Evolutionary conservation across 495 filamentous ascomycete genomes (phyloP).

Genomic region (Talaromyces adpressus): DNA sequence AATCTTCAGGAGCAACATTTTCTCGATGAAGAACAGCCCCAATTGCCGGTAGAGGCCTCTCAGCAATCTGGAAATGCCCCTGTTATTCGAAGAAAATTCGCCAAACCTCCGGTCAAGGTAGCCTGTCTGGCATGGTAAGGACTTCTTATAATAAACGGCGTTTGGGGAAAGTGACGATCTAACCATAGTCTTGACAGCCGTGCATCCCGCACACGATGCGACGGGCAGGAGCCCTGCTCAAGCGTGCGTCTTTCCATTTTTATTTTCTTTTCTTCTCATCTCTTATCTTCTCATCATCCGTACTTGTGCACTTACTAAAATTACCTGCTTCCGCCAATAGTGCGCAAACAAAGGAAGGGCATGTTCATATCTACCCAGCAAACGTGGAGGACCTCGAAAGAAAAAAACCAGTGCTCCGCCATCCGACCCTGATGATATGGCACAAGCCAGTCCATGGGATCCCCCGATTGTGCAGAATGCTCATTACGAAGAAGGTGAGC

Average conservation of each 20-base stretch:
- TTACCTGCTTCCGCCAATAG: conserved; percentile 21
- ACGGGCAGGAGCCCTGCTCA: conserved; percentile 48
- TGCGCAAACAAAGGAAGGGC: conserved; percentile 45
- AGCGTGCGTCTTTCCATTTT: conserved; percentile 37
- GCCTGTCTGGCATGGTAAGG: conserved; percentile 56
- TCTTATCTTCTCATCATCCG: background rate
- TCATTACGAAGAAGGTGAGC: conserved; percentile 6
- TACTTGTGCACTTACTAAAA: conserved; percentile 2
- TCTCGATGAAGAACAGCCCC: background rate
- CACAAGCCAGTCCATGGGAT: background rate
- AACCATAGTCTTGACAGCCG: conserved; percentile 30
- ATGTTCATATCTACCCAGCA: conserved; percentile 51
- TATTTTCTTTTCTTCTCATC: background rate
- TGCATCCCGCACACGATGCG: conserved; percentile 51
- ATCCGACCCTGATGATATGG: background rate
- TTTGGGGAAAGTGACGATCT: conserved; percentile 1
- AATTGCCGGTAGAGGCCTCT: background rate
- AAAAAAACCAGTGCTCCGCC: background rate
- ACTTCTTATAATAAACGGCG: background rate
- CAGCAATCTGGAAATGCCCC: conserved; percentile 2
- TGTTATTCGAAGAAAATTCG: conserved; percentile 39
- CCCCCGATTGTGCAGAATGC: background rate
- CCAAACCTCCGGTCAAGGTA: conserved; percentile 56
- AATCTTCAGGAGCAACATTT: conserved; percentile 8
- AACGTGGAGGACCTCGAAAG: conserved; percentile 48